A percentile compares a stretch with the other conserved stretches of the same genome.
Conservation (phyloP, 495 filamentous ascomycete genomes). For the Schizothecium vesticola region DNA sequence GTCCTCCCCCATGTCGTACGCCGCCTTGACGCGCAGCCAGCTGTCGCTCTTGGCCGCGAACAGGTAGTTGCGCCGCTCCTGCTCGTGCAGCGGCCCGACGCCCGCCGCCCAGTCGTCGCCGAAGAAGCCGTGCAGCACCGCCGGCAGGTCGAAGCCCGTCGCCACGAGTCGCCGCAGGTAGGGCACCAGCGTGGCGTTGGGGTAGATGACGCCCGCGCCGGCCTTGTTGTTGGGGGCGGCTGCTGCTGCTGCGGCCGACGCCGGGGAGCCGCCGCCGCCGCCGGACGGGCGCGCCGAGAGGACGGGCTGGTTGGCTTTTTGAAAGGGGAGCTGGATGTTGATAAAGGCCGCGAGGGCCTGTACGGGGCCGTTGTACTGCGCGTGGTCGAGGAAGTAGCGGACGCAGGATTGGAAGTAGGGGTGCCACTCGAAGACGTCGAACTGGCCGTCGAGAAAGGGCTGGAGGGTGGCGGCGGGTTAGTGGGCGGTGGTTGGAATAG, state of each 20-base stretch:
- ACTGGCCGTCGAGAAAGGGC: constrained; percentile 42
- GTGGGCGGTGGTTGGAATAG: neutral
- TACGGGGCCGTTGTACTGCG: constrained; percentile 75
- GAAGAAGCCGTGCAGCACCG: constrained; percentile 88
- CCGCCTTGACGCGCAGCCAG: constrained; percentile 80
- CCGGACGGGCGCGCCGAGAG: constrained; percentile 24
- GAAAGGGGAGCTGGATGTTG: constrained; percentile 74
- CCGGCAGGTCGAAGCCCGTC: constrained; percentile 82
- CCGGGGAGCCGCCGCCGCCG: constrained; percentile 22
- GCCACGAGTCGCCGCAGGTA: constrained; percentile 88
- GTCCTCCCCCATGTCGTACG: constrained; percentile 77
- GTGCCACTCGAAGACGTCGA: constrained; percentile 93
- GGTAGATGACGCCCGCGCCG: neutral
- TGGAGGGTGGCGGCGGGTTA: constrained; percentile 2
- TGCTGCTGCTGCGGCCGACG: constrained; percentile 22
- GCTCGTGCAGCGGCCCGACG: constrained; percentile 76
- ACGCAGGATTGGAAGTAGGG: constrained; percentile 89
- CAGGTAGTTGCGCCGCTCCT: constrained; percentile 88
- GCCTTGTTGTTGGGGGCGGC: constrained; percentile 19
- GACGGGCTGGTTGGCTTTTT: constrained; percentile 42
- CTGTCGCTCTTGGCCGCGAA: constrained; percentile 89
- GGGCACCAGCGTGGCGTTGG: constrained; percentile 71
- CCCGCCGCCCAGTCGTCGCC: constrained; percentile 83
- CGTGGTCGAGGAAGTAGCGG: constrained; percentile 87
- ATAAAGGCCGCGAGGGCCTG: constrained; percentile 88